Evolutionary conservation across 2,329 filamentous ascomycete genomes (phyloP).

Genomic region (Botryotinia convoluta): DNA sequence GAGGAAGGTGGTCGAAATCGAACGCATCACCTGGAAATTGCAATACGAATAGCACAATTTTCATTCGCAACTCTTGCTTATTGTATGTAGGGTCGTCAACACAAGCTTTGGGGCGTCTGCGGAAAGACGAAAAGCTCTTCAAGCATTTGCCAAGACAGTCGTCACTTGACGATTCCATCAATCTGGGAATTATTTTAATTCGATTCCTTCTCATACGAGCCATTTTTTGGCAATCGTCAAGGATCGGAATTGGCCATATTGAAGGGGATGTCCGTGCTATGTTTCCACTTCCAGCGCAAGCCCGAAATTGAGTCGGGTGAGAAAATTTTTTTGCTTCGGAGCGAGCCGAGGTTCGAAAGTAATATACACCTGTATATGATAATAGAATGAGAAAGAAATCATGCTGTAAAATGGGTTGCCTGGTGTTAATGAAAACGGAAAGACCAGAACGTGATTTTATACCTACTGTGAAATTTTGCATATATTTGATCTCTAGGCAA

Average conservation of each 20-base stretch:
- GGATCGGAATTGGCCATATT: not conserved
- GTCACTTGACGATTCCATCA: not conserved
- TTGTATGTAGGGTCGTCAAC: not conserved
- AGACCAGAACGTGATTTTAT: not conserved
- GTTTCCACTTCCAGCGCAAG: not conserved
- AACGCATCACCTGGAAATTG: not conserved
- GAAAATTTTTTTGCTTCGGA: not conserved
- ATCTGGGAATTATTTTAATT: not conserved
- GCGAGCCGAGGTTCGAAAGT: not conserved
- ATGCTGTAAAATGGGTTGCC: not conserved
- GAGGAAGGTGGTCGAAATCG: not conserved
- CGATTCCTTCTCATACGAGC: not conserved
- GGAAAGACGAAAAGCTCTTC: not conserved
- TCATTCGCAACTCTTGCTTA: not conserved
- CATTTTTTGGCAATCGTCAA: not conserved
- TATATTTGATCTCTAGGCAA: not conserved
- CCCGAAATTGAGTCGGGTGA: not conserved
- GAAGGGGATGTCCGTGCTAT: not conserved
- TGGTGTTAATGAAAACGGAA: not conserved
- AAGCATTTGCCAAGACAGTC: slow-evolving; percentile 1
- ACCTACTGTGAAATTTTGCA: not conserved
- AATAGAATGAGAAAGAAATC: not conserved
- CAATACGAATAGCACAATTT: not conserved
- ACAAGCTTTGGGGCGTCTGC: slow-evolving; percentile 6
- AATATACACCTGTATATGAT: not conserved